Conservation (phyloP, 305 asterid genomes). For the Fraxinus nigra region DNA sequence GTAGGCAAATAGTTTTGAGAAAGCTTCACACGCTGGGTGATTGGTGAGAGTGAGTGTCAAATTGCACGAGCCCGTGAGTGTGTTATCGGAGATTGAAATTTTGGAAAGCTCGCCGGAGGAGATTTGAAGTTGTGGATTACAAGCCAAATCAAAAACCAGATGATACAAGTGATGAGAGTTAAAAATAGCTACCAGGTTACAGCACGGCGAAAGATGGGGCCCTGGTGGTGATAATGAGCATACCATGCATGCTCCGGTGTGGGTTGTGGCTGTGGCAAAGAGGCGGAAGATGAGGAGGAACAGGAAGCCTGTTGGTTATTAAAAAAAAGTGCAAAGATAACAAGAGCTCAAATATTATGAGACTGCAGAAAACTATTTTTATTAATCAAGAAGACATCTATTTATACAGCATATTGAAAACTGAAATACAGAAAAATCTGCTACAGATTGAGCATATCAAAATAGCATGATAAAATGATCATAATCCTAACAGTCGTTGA, state of each 20-base stretch:
- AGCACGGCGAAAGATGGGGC: conserved; percentile 11
- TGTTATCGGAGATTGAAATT: conserved; percentile 14
- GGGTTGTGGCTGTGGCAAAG: neutral
- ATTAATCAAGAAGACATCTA: too few relatives aligned
- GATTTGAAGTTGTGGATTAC: conserved; percentile 24
- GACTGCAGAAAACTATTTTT: too few relatives aligned
- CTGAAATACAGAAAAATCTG: too few relatives aligned
- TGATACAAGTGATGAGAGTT: conserved; percentile 9
- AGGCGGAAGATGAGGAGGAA: neutral
- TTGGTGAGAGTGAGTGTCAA: conserved; percentile 31
- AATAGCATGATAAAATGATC: too few relatives aligned
- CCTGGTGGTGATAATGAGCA: conserved; percentile 4
- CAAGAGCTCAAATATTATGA: too few relatives aligned
- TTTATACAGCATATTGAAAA: too few relatives aligned
- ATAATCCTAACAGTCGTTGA: too few relatives aligned
- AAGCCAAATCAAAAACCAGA: conserved; percentile 23
- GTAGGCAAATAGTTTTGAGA: conserved; percentile 27
- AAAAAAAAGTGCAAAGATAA: too few relatives aligned
- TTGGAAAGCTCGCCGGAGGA: conserved; percentile 31
- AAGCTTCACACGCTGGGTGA: conserved; percentile 24
- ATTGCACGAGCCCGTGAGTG: conserved; percentile 29
- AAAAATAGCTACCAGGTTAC: conserved; percentile 4
- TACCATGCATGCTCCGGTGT: conserved; percentile 1
- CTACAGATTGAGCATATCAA: too few relatives aligned
- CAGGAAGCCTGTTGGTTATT: neutral